Base-by-base conservation (phyloP, 371 early-diverging fungal genomes). In the Mortierella polycephala region DNA sequence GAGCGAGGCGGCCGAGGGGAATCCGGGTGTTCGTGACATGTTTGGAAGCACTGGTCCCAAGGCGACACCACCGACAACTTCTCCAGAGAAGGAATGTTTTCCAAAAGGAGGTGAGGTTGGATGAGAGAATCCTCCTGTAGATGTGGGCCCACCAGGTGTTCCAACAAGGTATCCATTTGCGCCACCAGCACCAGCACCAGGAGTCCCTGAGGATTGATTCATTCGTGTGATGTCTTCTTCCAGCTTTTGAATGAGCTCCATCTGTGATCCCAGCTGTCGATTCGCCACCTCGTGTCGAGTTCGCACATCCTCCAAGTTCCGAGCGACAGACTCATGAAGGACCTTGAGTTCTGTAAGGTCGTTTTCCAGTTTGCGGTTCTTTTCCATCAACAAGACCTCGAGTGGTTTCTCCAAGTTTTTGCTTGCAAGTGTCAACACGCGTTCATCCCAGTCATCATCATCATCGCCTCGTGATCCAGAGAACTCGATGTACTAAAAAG, bases 281-380 rank as follows among this genome's bases (percentile, higher is more conserved):
- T 82, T 68, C 7, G 88, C 51, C 7, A 65, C 71, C 1, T 75
- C 79, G 41, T 84, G 70, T 1, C 75, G 65, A 10, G 74, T 67
- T 1, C 57, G 46, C 14, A 84, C 67, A 40, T 58, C 42, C 40
- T 83, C 77, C 1, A 87, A 64, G 5, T 87, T 85, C 0, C 61
- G 60, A 44, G 83, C 74, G 55, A 81, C 51, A 40, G 83, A 75
- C 2, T 76, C 69, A 42, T 88, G 85, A 13, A 81, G 66, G 42
- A 92, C 90, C 74, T 91, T 90, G 51, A 93, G 69, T 45, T 88
- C 88, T 2, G 91, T 92, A 44, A 91, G 84, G n/a, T 90, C 89
- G 64, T 85, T 91, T 77, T 95, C 92, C 40, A 96, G 74, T 23
- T 89, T 85, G 76, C 93, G 93, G 85, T 93, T 95, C 77, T 94